Evolutionary conservation across 306 rosid species (phyloP).

Genomic region (Adenanthera pavonina): DNA sequence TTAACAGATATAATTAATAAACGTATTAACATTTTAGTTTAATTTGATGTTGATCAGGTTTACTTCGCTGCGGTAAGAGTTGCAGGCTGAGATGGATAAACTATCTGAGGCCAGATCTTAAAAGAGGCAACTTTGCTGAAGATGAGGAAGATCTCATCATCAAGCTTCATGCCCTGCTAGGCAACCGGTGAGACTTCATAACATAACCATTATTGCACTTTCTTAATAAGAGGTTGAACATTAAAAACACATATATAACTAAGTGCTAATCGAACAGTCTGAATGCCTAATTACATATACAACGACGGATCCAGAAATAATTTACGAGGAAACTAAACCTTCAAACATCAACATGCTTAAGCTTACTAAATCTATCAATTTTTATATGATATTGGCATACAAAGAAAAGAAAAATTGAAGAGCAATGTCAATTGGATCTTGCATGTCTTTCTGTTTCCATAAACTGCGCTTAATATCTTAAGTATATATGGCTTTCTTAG

Average conservation of each 20-base stretch:
- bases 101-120: constrained; percentile 81
- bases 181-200: constrained; percentile 60
- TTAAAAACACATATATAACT: neutral
- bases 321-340: no score
- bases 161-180: constrained; percentile 85
- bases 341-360: neutral
- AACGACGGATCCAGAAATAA: neutral
- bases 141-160: constrained; percentile 94
- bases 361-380: no score
- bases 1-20: neutral
- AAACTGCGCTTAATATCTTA: no score
- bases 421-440: neutral
- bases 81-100: constrained; percentile 88
- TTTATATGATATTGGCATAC: neutral
- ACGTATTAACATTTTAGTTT: neutral
- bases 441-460: no score
- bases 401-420: neutral
- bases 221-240: neutral
- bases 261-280: neutral
- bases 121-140: constrained; percentile 82
- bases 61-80: constrained; percentile 83
- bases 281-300: neutral
- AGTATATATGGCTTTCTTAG: no score
- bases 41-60: constrained; percentile 46
- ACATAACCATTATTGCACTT: neutral